These are phyloP conservation scores for Alternaria sp. DNA, from an alignment of 2,329 filamentous ascomycete genomes.

Conservation along the genomic window DNA sequence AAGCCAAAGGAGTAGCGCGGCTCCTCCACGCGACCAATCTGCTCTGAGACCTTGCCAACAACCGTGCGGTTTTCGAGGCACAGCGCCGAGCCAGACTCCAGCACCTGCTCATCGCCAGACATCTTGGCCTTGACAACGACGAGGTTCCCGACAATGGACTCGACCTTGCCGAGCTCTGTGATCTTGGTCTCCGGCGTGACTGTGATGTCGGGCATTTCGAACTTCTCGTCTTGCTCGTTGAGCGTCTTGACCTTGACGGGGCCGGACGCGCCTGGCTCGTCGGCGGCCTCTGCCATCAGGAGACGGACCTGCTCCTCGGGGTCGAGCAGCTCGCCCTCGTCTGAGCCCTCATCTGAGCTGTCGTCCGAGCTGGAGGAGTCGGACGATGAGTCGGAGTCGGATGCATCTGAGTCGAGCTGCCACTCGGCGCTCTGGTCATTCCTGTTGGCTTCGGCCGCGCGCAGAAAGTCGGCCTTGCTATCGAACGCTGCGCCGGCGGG, in stretches of 20 bases:
- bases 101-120: conserved; percentile 81
- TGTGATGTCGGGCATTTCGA: conserved; percentile 74
- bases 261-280: conserved; percentile 74
- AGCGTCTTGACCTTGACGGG: conserved; percentile 73
- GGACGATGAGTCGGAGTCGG: conserved; percentile 60
- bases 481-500: conserved; percentile 18
- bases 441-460: conserved; percentile 53
- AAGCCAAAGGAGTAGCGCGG: conserved; percentile 87
- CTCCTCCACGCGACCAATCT: conserved; percentile 82
- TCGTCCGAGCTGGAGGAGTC: conserved; percentile 57
- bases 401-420: conserved; percentile 71
- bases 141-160: conserved; percentile 78
- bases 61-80: conserved; percentile 78
- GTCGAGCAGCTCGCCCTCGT: conserved; percentile 69
- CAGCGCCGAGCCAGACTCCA: conserved; percentile 83
- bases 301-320: conserved; percentile 84
- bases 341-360: conserved; percentile 63
- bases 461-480: conserved; percentile 51
- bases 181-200: conserved; percentile 80
- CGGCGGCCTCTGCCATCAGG: conserved; percentile 82
- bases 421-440: conserved; percentile 73
- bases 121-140: conserved; percentile 79
- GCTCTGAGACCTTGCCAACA: conserved; percentile 82
- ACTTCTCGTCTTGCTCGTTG: conserved; percentile 70
- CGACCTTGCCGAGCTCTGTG: conserved; percentile 74